Percentiles rank a stretch among this genome's conserved stretches.
phyloP scores from a whole-genome alignment of 257 asterid genomes.

The Nyctanthes arbortristis region DNA sequence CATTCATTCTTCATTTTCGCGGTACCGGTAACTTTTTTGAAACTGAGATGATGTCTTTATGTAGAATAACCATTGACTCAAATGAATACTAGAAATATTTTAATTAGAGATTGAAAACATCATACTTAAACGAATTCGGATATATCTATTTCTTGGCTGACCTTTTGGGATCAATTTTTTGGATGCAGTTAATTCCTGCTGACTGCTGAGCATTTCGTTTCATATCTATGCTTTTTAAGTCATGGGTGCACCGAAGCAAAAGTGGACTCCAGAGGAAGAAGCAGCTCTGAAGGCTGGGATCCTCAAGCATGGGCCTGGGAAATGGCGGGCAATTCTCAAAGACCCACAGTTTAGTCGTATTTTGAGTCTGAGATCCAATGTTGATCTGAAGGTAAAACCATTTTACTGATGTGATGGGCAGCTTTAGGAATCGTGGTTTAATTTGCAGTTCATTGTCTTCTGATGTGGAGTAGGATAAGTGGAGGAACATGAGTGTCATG shows the following conservation, averaged over 20 bases:
- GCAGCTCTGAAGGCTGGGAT: constrained; percentile 82
- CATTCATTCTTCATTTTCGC: background rate
- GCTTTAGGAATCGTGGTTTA: constrained; percentile 5
- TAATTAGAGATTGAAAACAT: background rate
- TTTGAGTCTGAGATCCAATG: constrained; percentile 61
- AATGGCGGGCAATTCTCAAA: constrained; percentile 76
- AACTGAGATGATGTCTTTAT: background rate
- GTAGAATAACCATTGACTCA: background rate
- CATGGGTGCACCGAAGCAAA: constrained; percentile 83
- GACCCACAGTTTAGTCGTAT: constrained; percentile 66
- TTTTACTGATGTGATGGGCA: background rate
- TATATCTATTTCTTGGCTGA: constrained; percentile 4
- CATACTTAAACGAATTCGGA: background rate
- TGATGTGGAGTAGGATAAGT: constrained; percentile 53
- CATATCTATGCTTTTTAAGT: constrained; percentile 12
- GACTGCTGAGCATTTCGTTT: background rate
- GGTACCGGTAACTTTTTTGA: background rate
- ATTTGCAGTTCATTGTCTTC: constrained; percentile 2
- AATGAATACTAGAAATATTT: background rate
- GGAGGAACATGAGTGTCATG: constrained; percentile 77
- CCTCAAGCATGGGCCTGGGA: constrained; percentile 70
- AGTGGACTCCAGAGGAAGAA: constrained; percentile 83
- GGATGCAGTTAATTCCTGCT: constrained; percentile 17
- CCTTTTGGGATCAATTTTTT: background rate
- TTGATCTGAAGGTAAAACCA: constrained; percentile 62